Percentiles rank a stretch among this genome's conserved stretches.
Evolutionary conservation across 805 yeast genomes (phyloP).

Genomic region (Pichia rugopelliculosa): DNA sequence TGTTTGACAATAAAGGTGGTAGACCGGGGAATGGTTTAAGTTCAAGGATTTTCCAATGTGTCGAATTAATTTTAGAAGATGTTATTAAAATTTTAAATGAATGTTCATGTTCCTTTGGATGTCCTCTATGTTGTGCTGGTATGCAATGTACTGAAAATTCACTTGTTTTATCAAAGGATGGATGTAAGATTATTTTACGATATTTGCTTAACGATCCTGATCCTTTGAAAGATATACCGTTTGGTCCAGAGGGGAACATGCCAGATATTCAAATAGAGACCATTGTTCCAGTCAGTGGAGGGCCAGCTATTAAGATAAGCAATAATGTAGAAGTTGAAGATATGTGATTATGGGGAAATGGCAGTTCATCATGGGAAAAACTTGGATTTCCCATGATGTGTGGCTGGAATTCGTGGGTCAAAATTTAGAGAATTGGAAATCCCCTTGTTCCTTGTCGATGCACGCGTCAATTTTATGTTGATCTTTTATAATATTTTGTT

Average conservation of each 20-base stretch:
- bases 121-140: conserved; percentile 84
- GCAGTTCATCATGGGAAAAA: neutral
- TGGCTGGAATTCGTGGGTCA: no score
- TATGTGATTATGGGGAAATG: neutral
- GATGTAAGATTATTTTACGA: conserved; percentile 64
- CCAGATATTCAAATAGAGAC: conserved; percentile 67
- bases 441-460: no score
- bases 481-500: neutral
- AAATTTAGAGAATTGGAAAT: no score
- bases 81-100: conserved; percentile 51
- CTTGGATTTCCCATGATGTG: neutral
- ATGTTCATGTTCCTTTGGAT: conserved; percentile 65
- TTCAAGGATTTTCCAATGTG: conserved; percentile 70
- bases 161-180: conserved; percentile 81
- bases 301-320: conserved; percentile 48
- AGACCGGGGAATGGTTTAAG: conserved; percentile 72
- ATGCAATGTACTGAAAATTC: conserved; percentile 74
- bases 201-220: conserved; percentile 49
- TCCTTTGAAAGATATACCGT: conserved; percentile 42
- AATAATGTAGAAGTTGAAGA: conserved; percentile 46
- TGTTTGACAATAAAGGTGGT: conserved; percentile 82
- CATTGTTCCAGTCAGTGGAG: conserved; percentile 43
- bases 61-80: conserved; percentile 55
- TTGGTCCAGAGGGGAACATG: conserved; percentile 74
- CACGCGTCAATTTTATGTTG: neutral